phyloP scores from a whole-genome alignment of 495 filamentous ascomycete species.

The Penicillium salamii region DNA sequence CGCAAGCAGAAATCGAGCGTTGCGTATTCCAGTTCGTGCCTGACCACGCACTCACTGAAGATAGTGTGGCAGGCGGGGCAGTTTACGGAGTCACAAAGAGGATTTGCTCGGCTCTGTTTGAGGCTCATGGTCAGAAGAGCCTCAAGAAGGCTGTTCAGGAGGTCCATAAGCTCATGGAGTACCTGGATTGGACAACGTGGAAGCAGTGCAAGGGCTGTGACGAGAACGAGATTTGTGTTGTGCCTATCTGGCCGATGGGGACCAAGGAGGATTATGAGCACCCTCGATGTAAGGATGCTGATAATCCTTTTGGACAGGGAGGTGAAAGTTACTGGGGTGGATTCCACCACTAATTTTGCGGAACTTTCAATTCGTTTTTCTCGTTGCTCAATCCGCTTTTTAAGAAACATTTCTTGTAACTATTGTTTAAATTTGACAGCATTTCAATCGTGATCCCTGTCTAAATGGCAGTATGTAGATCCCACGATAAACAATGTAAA shows the following conservation, averaged over 20 bases:
- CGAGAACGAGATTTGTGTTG: conserved; percentile 59
- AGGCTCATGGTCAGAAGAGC: conserved; percentile 28
- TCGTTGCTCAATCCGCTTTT: too few species aligned
- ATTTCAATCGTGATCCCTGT: too few species aligned
- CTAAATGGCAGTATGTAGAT: too few species aligned
- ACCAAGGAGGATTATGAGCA: conserved; percentile 49
- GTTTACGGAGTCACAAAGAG: conserved; percentile 43
- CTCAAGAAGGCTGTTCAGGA: conserved; percentile 21
- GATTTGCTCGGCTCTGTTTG: conserved; percentile 51
- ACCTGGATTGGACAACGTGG: conserved; percentile 61
- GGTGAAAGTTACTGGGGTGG: conserved; percentile 41
- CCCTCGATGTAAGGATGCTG: conserved; percentile 45
- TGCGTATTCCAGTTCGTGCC: conserved; percentile 52
- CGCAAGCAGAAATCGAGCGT: conserved; percentile 33
- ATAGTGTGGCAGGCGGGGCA: conserved; percentile 34
- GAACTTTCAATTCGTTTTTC: too few species aligned
- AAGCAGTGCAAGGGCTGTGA: conserved; percentile 55
- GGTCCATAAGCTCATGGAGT: conserved; percentile 41
- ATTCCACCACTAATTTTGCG: conserved; percentile 2
- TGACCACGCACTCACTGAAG: not conserved
- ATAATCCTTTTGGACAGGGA: conserved; percentile 17
- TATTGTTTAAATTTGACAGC: too few species aligned
- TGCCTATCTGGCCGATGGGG: conserved; percentile 66
- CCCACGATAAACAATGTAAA: too few species aligned
- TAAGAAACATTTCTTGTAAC: too few species aligned